phyloP scores from a whole-genome alignment of 208 protist species.

The Leishmania tarentolae region DNA sequence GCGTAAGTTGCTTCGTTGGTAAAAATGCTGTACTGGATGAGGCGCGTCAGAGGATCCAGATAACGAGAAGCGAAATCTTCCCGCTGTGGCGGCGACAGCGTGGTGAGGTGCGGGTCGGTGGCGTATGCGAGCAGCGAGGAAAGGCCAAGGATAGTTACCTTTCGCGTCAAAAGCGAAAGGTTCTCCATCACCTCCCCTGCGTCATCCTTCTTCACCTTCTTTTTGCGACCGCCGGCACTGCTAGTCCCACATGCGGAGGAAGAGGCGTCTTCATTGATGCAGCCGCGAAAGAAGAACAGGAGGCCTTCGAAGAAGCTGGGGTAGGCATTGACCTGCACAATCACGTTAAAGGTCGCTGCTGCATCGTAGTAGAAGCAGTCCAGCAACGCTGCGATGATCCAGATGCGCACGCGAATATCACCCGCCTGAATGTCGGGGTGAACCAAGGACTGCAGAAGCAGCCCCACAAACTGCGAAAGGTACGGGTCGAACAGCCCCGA shows the following conservation, averaged over 20 bases:
- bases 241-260: background rate
- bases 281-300: slow-evolving; percentile 72
- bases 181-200: slow-evolving; percentile 53
- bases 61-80: slow-evolving; percentile 44
- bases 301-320: slow-evolving; percentile 78
- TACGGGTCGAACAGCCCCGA: slow-evolving; percentile 59
- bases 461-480: slow-evolving; percentile 56
- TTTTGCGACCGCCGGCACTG: slow-evolving; percentile 13
- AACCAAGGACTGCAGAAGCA: slow-evolving; percentile 75
- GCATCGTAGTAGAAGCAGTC: slow-evolving; percentile 90
- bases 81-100: slow-evolving; percentile 17
- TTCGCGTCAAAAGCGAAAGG: slow-evolving; percentile 82
- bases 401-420: slow-evolving; percentile 69
- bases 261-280: slow-evolving; percentile 12
- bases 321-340: slow-evolving; percentile 58
- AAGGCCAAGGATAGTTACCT: slow-evolving; percentile 73
- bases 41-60: slow-evolving; percentile 35
- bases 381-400: slow-evolving; percentile 81
- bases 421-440: slow-evolving; percentile 51
- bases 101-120: slow-evolving; percentile 13
- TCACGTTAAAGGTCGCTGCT: slow-evolving; percentile 49
- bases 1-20: slow-evolving; percentile 58
- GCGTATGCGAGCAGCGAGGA: slow-evolving; percentile 45
- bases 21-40: slow-evolving; percentile 86
- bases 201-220: slow-evolving; percentile 59